phyloP scores from a whole-genome alignment of 2,329 filamentous ascomycete species.

The Taxawa tesnikishii region DNA sequence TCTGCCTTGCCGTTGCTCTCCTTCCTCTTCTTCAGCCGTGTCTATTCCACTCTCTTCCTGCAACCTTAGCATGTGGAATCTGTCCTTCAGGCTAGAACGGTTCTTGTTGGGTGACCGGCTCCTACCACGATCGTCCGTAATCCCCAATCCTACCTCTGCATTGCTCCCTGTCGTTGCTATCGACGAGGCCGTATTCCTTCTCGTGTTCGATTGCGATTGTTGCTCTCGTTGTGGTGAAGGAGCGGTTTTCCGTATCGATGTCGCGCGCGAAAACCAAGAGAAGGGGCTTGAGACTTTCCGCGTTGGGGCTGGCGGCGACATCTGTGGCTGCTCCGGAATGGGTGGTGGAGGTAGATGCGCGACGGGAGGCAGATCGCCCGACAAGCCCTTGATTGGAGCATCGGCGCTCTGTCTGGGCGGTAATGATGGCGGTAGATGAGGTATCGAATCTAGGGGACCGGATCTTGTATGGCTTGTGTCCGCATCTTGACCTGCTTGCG shows the following conservation, averaged over 20 bases:
- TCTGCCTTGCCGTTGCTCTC: constrained; percentile 26
- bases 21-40: constrained; percentile 8
- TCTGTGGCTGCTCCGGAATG: constrained; percentile 18
- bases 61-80: constrained; percentile 66
- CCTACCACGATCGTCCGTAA: constrained; percentile 28
- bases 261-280: constrained; percentile 64
- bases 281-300: constrained; percentile 83
- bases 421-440: constrained; percentile 9
- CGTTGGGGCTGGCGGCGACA: constrained; percentile 27
- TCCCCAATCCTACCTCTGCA: constrained; percentile 51
- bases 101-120: constrained; percentile 27
- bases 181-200: constrained; percentile 70
- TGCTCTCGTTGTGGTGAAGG: too few species aligned
- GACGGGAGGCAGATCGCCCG: constrained; percentile 58
- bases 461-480: constrained; percentile 1
- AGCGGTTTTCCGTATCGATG: constrained; percentile 44
- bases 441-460: constrained; percentile 4
- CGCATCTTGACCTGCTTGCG: constrained; percentile 2
- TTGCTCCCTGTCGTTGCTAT: constrained; percentile 69
- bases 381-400: constrained; percentile 50
- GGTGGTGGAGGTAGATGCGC: constrained; percentile 25
- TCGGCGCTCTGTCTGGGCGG: constrained; percentile 9
- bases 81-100: constrained; percentile 59
- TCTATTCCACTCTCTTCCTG: constrained; percentile 47
- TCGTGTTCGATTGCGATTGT: constrained; percentile 23